phyloP scores from a whole-genome alignment of 140 eudicot genomes.

The Erigeron philadelphicus region DNA sequence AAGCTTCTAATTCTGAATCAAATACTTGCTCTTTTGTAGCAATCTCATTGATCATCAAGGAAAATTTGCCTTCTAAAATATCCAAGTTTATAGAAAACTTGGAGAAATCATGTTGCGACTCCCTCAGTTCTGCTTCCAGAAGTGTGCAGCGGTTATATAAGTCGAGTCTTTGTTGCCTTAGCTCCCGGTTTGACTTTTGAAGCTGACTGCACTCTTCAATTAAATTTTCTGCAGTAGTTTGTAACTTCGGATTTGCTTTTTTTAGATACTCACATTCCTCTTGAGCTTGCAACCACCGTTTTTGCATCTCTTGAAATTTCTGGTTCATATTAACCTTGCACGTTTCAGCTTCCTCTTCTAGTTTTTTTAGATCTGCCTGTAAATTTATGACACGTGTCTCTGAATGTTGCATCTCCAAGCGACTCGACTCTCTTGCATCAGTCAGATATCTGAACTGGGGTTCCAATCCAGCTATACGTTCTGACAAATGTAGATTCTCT shows the following conservation, averaged over 20 bases:
- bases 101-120: slow-evolving; percentile 34
- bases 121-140: slow-evolving; percentile 50
- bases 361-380: slow-evolving; percentile 39
- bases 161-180: slow-evolving; percentile 54
- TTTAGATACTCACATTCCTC: slow-evolving; percentile 58
- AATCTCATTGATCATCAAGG: slow-evolving; percentile 31
- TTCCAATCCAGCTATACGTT: slow-evolving; percentile 65
- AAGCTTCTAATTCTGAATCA: slow-evolving; percentile 47
- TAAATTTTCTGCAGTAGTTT: slow-evolving; percentile 55
- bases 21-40: slow-evolving; percentile 39
- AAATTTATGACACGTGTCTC: slow-evolving; percentile 38
- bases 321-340: slow-evolving; percentile 48
- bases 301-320: slow-evolving; percentile 53
- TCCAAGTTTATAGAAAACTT: slow-evolving; percentile 37
- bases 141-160: slow-evolving; percentile 34
- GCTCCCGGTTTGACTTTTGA: slow-evolving; percentile 55
- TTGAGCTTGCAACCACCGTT: slow-evolving; percentile 68
- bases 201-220: slow-evolving; percentile 62
- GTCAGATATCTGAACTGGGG: slow-evolving; percentile 63
- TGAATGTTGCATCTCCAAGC: slow-evolving; percentile 51
- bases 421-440: slow-evolving; percentile 51
- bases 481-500: slow-evolving; percentile 60
- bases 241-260: slow-evolving; percentile 55
- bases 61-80: slow-evolving; percentile 44
- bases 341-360: slow-evolving; percentile 44